Evolutionary conservation across 2,329 filamentous ascomycete genomes (phyloP), one percentile per base, ranked within the genome.

Genomic region (Phoma sp.): DNA sequence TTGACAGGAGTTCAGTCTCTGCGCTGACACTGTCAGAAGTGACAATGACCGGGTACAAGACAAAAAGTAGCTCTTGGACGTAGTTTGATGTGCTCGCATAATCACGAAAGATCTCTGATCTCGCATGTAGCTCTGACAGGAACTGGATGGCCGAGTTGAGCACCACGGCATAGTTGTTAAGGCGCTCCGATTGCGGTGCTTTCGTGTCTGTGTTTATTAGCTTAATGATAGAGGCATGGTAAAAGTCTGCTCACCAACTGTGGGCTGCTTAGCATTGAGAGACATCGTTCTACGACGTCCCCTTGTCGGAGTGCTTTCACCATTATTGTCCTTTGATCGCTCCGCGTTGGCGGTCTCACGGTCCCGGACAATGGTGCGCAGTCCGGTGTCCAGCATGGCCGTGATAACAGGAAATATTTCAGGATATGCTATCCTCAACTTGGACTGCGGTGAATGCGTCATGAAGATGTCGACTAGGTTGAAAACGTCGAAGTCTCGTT

Each of bases 21-120:
- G 95, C 87, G 48, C 85, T 89, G 32, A 97, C 88, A 18, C 87
- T 83, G 74, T 97, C 92, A 11, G 91, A 88, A 63, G 91, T 93
- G 21, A 96, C 92, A 42, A 97, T 84, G 15, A 95, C 86, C 1
- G 95, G 93, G 69, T 95, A 99, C 2, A 98, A 79, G 11, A 92
- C 88, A 29, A 86, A 85, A 0, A 97, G 81, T 4, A 99, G 78
- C 39, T 92, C 81, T 56, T 93, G 87, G 1, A 93, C 80, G 74
- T 96, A 98, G 37, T 90, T 89, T 0, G 93, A 96, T 0, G 83
- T 84, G 10, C 89, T 77, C 0, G 91, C 85, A 73, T 96, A 97
- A 37, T 97, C 92, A 51, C 90, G 84, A 72, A 98, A 98, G 21
- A 84, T 83, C 2, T 81, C 74, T 3, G 91, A 97, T 32, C 87